phyloP scores from a whole-genome alignment of 345 rosid species.

The Melaleuca quinquenervia region DNA sequence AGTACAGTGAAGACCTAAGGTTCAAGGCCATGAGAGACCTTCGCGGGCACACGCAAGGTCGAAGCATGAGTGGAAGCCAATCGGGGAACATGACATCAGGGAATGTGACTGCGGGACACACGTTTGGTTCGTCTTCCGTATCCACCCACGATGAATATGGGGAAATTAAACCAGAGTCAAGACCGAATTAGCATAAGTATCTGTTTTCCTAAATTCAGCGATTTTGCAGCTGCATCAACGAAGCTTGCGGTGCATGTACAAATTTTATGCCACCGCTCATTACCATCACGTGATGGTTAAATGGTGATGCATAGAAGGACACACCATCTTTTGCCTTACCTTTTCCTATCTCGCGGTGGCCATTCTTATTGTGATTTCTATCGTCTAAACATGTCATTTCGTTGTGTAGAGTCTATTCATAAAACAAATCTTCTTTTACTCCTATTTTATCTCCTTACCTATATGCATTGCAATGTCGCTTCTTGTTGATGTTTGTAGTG shows the following conservation, averaged over 20 bases:
- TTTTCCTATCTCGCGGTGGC: background rate
- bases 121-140: background rate
- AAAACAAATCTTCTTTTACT: background rate
- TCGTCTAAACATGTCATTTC: background rate
- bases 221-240: background rate
- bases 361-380: background rate
- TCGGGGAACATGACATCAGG: background rate
- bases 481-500: background rate
- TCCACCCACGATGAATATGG: background rate
- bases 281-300: background rate
- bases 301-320: background rate
- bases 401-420: background rate
- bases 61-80: background rate
- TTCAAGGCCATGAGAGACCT: constrained; percentile 9
- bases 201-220: background rate
- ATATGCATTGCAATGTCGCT: background rate
- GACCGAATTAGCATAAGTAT: background rate
- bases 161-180: background rate
- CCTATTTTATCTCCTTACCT: background rate
- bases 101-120: background rate
- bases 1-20: constrained; percentile 7
- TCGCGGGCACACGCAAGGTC: background rate
- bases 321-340: background rate
- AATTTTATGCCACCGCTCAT: background rate
- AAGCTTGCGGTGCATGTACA: background rate